Conservation (phyloP, 1,284 basidiomycete species). For the Schizophyllum commune region DNA sequence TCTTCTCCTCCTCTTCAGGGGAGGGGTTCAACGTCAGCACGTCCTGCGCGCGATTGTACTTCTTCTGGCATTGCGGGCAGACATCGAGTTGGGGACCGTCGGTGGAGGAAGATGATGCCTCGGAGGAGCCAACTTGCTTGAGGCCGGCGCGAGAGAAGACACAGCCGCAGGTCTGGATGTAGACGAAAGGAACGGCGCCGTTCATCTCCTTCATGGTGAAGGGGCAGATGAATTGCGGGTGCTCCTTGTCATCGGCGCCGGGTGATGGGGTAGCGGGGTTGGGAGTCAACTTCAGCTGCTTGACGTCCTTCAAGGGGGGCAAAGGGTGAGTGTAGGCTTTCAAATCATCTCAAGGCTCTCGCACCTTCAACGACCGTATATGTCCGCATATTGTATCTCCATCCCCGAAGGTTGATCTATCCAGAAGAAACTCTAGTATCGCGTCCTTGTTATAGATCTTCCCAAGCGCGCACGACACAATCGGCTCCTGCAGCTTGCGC, state of each 20-base stretch:
- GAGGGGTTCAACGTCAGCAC: constrained; percentile 57
- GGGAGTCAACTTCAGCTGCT: constrained; percentile 69
- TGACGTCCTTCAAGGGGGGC: constrained; percentile 60
- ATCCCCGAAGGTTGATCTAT: constrained; percentile 72
- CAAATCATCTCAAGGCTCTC: constrained; percentile 16
- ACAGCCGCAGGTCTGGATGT: constrained; percentile 82
- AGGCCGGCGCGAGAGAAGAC: constrained; percentile 76
- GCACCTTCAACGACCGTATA: constrained; percentile 79
- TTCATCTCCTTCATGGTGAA: constrained; percentile 91
- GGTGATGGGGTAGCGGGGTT: constrained; percentile 48
- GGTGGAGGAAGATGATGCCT: constrained; percentile 7
- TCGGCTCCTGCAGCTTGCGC: constrained; percentile 77
- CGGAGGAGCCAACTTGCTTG: constrained; percentile 44
- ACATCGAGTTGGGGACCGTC: constrained; percentile 17
- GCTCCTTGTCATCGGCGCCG: constrained; percentile 34
- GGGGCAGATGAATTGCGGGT: constrained; percentile 78
- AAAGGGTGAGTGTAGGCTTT: not conserved
- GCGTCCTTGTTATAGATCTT: constrained; percentile 94
- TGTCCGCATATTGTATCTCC: constrained; percentile 83
- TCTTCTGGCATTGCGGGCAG: constrained; percentile 69
- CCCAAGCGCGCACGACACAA: constrained; percentile 84
- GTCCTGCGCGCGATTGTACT: constrained; percentile 50
- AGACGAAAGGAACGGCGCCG: constrained; percentile 81
- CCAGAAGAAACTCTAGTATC: constrained; percentile 79
- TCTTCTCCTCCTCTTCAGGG: constrained; percentile 46